phyloP scores from a whole-genome alignment of 495 filamentous ascomycete species.

The Talaromyces adpressus region DNA sequence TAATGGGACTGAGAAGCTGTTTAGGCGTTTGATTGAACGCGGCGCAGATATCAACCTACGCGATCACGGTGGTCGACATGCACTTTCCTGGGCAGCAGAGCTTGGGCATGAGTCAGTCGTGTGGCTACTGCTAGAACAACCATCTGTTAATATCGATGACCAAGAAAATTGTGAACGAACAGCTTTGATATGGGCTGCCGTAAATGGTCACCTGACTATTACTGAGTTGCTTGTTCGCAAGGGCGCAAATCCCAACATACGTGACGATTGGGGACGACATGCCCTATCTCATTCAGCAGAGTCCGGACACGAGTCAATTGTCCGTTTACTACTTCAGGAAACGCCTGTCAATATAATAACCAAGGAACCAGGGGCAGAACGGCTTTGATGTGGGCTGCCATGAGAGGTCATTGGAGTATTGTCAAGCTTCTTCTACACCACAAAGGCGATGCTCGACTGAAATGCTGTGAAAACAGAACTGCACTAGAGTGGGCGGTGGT shows the following conservation, averaged over 20 bases:
- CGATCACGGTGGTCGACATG: constrained; percentile 20
- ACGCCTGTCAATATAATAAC: neutral
- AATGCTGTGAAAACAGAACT: neutral
- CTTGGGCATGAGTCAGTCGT: constrained; percentile 29
- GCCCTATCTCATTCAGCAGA: neutral
- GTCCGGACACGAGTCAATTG: constrained; percentile 8
- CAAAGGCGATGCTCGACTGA: neutral
- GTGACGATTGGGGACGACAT: constrained; percentile 10
- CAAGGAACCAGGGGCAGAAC: neutral
- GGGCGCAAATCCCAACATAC: constrained; percentile 17
- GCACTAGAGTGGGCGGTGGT: neutral
- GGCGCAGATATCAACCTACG: neutral
- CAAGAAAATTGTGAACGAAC: neutral
- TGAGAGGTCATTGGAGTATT: neutral
- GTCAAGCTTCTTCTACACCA: neutral
- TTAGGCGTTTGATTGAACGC: neutral
- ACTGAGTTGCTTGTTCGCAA: constrained; percentile 18
- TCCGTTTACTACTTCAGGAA: neutral
- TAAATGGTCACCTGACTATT: constrained; percentile 15
- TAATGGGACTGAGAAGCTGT: neutral
- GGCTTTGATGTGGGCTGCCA: neutral
- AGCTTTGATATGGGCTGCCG: constrained; percentile 7
- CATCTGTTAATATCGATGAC: constrained; percentile 3
- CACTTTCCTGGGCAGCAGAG: constrained; percentile 30
- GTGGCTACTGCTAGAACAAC: constrained; percentile 19